Evolutionary conservation across 768 basidiomycete species (phyloP).

Genomic region (Lepiota venenata): DNA sequence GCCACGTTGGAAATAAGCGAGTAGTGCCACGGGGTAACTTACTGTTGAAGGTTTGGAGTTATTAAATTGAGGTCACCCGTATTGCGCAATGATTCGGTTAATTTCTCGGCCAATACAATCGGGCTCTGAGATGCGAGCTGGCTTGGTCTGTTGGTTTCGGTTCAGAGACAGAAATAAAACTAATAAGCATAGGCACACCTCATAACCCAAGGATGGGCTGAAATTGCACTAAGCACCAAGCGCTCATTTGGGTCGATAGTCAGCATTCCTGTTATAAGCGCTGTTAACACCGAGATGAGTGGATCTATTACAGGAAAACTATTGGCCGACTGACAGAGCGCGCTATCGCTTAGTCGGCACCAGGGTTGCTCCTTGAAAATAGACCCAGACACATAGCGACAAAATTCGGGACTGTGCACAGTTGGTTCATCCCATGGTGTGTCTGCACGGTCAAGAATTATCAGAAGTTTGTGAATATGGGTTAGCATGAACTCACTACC

Average conservation of each 20-base stretch:
- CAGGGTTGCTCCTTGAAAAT: slow-evolving; percentile 79
- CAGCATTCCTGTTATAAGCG: slow-evolving; percentile 72
- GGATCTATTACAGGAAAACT: neutral
- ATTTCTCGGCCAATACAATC: slow-evolving; percentile 57
- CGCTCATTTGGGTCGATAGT: slow-evolving; percentile 67
- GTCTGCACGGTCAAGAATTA: slow-evolving; percentile 33
- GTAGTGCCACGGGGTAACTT: slow-evolving; percentile 13
- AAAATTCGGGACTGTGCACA: slow-evolving; percentile 69
- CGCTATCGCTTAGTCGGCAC: slow-evolving; percentile 55
- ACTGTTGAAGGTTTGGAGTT: slow-evolving; percentile 45
- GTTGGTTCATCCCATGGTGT: slow-evolving; percentile 99
- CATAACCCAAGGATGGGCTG: slow-evolving; percentile 69
- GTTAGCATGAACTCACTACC: slow-evolving; percentile 63
- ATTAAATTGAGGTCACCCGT: slow-evolving; percentile 78
- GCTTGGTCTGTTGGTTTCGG: slow-evolving; percentile 49
- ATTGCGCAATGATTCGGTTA: slow-evolving; percentile 64
- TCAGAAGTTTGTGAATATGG: neutral
- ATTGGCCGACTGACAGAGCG: slow-evolving; percentile 51
- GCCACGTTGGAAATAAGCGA: neutral
- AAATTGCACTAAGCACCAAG: slow-evolving; percentile 51
- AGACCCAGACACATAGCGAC: slow-evolving; percentile 68
- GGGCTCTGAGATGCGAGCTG: slow-evolving; percentile 56
- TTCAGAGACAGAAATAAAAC: neutral
- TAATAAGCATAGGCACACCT: slow-evolving; percentile 40
- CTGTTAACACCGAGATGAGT: slow-evolving; percentile 32